A percentile compares a stretch with the other conserved stretches of the same genome.
These are phyloP conservation scores for Boletus vinaceobasis DNA, from an alignment of 768 basidiomycete species.

Conservation along the genomic window DNA sequence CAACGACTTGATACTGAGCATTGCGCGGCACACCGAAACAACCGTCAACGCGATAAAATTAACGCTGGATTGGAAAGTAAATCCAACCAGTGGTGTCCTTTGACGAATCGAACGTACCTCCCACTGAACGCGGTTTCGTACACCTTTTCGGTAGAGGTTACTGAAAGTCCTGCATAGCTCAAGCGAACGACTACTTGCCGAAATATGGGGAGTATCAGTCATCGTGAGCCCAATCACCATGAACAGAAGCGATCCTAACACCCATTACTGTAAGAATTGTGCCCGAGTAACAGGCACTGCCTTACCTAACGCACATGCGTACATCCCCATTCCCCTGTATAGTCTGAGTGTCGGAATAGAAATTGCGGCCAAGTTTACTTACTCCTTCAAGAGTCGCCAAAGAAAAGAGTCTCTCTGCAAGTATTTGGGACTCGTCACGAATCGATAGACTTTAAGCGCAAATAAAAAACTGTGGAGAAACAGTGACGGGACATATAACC, in stretches of 20 bases:
- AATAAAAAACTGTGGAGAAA: constrained; percentile 15
- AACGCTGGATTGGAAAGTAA: neutral
- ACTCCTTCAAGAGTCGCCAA: constrained; percentile 20
- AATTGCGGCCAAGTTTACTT: neutral
- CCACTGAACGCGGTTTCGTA: constrained; percentile 5
- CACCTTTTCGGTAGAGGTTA: constrained; percentile 5
- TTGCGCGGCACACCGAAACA: constrained; percentile 36
- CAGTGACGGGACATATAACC: constrained; percentile 14
- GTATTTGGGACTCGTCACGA: neutral
- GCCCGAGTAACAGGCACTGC: neutral
- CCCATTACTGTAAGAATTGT: neutral
- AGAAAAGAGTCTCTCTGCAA: constrained; percentile 7
- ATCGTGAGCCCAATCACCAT: constrained; percentile 9
- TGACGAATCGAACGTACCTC: constrained; percentile 3
- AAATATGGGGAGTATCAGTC: neutral
- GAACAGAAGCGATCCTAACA: constrained; percentile 16
- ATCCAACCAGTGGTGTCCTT: neutral
- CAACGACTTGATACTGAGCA: constrained; percentile 43
- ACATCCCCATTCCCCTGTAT: constrained; percentile 23
- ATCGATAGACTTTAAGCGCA: constrained; percentile 14
- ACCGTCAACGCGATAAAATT: constrained; percentile 6
- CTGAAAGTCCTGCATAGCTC: neutral
- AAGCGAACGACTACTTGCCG: constrained; percentile 1
- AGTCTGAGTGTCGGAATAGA: neutral
- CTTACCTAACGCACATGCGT: constrained; percentile 18